A percentile compares a stretch with the other conserved stretches of the same genome.
phyloP scores from a whole-genome alignment of 2,329 filamentous ascomycete genomes.

The Verticillium dahliae region DNA sequence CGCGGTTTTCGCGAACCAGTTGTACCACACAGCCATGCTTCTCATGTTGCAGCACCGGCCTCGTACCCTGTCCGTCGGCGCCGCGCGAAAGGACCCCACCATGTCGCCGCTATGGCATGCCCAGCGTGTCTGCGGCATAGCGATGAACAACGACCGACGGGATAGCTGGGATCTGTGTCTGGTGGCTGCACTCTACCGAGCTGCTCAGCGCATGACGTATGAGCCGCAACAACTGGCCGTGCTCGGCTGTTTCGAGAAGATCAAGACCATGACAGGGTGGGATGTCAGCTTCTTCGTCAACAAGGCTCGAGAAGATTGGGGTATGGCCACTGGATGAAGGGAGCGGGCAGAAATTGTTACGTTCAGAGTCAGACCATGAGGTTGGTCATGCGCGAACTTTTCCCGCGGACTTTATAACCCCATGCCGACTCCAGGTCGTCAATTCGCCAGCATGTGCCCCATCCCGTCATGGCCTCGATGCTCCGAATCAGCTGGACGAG shows the following conservation, averaged over 20 bases:
- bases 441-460: slow-evolving; percentile 47
- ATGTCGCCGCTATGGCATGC: slow-evolving; percentile 41
- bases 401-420: slow-evolving; percentile 25
- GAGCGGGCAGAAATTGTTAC: neutral
- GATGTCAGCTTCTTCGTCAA: slow-evolving; percentile 16
- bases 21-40: slow-evolving; percentile 50
- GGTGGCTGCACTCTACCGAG: slow-evolving; percentile 36
- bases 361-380: neutral
- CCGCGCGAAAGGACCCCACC: slow-evolving; percentile 18
- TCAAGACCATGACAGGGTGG: slow-evolving; percentile 36
- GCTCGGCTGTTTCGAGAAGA: slow-evolving; percentile 27
- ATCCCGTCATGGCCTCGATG: slow-evolving; percentile 46
- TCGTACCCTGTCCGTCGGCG: slow-evolving; percentile 27
- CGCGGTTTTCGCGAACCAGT: slow-evolving; percentile 43
- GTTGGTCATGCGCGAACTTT: neutral
- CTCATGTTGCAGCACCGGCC: slow-evolving; percentile 45
- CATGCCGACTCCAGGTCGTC: slow-evolving; percentile 38
- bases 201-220: slow-evolving; percentile 40
- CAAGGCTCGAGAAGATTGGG: slow-evolving; percentile 20
- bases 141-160: slow-evolving; percentile 35
- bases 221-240: slow-evolving; percentile 37
- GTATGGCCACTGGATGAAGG: neutral
- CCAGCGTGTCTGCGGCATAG: slow-evolving; percentile 40
- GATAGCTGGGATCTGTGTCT: slow-evolving; percentile 41
- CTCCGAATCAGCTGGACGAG: slow-evolving; percentile 36